phyloP scores from a whole-genome alignment of 2,329 filamentous ascomycete genomes.

The Sarocladium strictum region DNA sequence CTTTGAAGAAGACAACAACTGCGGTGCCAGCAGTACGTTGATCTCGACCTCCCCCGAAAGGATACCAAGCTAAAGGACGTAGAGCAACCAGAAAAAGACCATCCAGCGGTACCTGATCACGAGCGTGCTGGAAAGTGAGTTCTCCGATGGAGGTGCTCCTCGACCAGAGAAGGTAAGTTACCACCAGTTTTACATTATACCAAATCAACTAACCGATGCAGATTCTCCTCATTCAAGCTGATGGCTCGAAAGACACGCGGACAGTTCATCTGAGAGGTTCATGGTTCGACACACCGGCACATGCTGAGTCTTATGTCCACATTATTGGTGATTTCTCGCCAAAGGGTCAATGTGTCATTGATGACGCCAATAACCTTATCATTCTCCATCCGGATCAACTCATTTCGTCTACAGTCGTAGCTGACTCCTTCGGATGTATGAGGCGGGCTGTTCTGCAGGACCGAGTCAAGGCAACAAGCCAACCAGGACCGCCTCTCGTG shows the following conservation, averaged over 20 bases:
- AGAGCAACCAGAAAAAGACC: slow-evolving; percentile 62
- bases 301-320: slow-evolving; percentile 72
- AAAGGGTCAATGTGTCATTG: slow-evolving; percentile 70
- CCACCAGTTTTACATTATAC: neutral
- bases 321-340: slow-evolving; percentile 72
- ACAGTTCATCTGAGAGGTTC: slow-evolving; percentile 74
- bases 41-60: slow-evolving; percentile 13
- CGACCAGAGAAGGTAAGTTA: slow-evolving; percentile 64
- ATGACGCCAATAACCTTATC: slow-evolving; percentile 76
- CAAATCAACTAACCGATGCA: slow-evolving; percentile 25
- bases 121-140: slow-evolving; percentile 64
- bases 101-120: slow-evolving; percentile 86
- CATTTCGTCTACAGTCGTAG: slow-evolving; percentile 88
- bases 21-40: slow-evolving; percentile 31
- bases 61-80: slow-evolving; percentile 55
- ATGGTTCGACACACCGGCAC: slow-evolving; percentile 78
- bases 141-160: slow-evolving; percentile 56
- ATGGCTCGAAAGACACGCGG: slow-evolving; percentile 59
- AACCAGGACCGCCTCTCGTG: slow-evolving; percentile 72
- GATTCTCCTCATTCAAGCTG: slow-evolving; percentile 77
- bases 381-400: slow-evolving; percentile 94
- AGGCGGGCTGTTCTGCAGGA: slow-evolving; percentile 91
- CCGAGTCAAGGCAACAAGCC: slow-evolving; percentile 83
- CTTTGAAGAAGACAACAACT: slow-evolving; percentile 29
- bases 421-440: slow-evolving; percentile 91